Percentiles rank a stretch among this genome's conserved stretches.
phyloP scores from a whole-genome alignment of 768 basidiomycete genomes.

The Lactarius hengduanensis region DNA sequence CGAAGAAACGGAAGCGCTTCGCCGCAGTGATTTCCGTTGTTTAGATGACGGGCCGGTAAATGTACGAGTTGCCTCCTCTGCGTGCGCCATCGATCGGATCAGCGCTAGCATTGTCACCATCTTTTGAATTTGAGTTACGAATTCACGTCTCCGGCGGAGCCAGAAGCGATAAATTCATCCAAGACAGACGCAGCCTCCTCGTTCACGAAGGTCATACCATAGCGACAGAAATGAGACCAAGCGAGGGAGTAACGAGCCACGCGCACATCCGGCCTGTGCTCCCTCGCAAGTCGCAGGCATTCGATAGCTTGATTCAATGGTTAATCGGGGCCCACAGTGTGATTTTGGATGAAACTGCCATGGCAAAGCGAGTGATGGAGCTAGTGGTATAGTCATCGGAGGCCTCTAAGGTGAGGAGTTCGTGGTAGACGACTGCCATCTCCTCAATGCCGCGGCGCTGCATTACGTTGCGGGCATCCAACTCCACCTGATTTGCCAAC shows the following conservation, averaged over 20 bases:
- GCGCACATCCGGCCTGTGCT: too few species aligned
- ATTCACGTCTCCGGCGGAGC: not conserved
- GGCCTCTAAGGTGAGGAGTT: not conserved
- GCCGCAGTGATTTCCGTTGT: too few species aligned
- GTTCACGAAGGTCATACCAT: not conserved
- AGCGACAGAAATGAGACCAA: not conserved
- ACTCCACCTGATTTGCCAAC: not conserved
- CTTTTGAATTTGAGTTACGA: too few species aligned
- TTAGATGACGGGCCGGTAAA: too few species aligned
- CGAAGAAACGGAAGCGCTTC: not conserved
- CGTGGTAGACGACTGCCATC: not conserved
- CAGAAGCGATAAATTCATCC: too few species aligned
- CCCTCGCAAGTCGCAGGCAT: not conserved
- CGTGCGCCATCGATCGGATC: too few species aligned
- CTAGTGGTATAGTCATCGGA: not conserved
- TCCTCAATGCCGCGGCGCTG: not conserved
- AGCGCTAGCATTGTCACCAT: too few species aligned
- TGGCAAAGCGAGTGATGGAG: not conserved
- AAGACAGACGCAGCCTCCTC: too few species aligned
- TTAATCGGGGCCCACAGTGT: not conserved
- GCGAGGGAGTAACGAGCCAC: not conserved
- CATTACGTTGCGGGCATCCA: not conserved
- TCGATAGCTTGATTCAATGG: not conserved
- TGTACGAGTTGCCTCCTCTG: too few species aligned
- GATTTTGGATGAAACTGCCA: fast-evolving